These are phyloP conservation scores for Puccinia polysora DNA, from an alignment of 1,284 basidiomycete species.

Conservation along the genomic window DNA sequence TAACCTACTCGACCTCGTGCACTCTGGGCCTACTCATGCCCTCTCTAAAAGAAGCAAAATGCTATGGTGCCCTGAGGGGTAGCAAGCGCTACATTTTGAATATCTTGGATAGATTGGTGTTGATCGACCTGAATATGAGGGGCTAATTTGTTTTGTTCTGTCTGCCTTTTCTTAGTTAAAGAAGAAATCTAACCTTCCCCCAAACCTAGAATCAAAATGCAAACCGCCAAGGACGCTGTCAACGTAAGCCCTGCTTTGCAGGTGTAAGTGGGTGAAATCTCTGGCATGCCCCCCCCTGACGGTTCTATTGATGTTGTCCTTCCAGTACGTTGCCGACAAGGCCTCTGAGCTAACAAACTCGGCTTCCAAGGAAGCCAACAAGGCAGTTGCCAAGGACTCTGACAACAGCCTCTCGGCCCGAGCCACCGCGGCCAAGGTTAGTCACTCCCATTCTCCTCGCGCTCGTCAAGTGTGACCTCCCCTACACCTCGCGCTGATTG, in stretches of 20 bases:
- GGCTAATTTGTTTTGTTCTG: background rate
- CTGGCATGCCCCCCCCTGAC: background rate
- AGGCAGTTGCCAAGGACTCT: conserved; percentile 48
- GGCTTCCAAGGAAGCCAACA: conserved; percentile 49
- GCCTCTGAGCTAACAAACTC: conserved; percentile 42
- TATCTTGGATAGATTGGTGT: no score
- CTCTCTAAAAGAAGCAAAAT: no score
- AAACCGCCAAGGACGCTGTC: conserved; percentile 28
- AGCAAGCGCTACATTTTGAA: no score
- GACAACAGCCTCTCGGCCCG: conserved; percentile 46
- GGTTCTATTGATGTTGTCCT: background rate
- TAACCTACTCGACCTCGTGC: no score
- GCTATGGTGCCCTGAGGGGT: no score
- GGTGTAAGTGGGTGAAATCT: background rate
- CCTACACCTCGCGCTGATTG: background rate
- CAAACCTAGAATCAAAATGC: conserved; percentile 23
- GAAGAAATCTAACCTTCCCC: background rate
- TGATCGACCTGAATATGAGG: no score
- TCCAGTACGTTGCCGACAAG: conserved; percentile 47
- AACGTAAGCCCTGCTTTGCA: conserved; percentile 11
- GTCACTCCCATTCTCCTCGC: background rate
- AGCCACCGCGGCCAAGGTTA: conserved; percentile 44
- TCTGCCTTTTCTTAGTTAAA: background rate
- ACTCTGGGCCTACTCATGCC: no score
- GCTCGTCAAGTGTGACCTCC: background rate